Base-by-base conservation (phyloP, 148 eudicot genomes). In the Selenicereus undatus region DNA sequence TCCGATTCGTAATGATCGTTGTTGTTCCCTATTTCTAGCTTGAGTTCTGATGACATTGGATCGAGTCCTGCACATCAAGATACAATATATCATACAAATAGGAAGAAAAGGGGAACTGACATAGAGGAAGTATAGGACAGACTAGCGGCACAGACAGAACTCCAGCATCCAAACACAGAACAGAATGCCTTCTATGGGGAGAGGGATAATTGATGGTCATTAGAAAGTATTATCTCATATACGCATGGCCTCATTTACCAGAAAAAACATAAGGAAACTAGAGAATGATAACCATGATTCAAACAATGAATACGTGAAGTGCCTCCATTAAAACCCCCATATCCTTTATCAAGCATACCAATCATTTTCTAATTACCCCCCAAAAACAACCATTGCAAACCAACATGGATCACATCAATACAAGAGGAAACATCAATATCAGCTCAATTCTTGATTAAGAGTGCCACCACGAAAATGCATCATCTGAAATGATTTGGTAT, bases 21-120 rank as follows among this genome's bases (percentile, higher is more conserved):
- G 86, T 32, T 66, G 64, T 82, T 84, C 75, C 75, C 83, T 58
- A 84, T 80, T 39, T 91, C 92, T 76, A 89, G 56, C 86, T 89
- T 89, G 80, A 85, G 76, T 84, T 87, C 87, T 76, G 89, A 81
- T 42, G 91, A 83, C 96, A 92, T 92, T 54, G 81, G 68, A 85
- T 75, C 56, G 78, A 86, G 51, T 21, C 78, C 92, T 86, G 86
- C 24, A 64, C 7, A 75, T 20, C 10, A 13, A 12, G 32, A 73
- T 17, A 60, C 76, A 62, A 48, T 74, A 43, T 75, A 43, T 42
- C 62, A 78, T 50, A 74, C 60, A 71, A 74, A 71, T 22, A 71
- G 32, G 78, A 48, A 48, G 17, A 71, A 54, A 48, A 74, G 20
- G 78, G 72, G 84, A 83, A 76, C 42, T 70, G 48, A 75, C 18